A percentile compares a stretch with the other conserved stretches of the same genome.
Evolutionary conservation across 2,329 filamentous ascomycete species (phyloP).

Genomic region (Cadophora malorum): DNA sequence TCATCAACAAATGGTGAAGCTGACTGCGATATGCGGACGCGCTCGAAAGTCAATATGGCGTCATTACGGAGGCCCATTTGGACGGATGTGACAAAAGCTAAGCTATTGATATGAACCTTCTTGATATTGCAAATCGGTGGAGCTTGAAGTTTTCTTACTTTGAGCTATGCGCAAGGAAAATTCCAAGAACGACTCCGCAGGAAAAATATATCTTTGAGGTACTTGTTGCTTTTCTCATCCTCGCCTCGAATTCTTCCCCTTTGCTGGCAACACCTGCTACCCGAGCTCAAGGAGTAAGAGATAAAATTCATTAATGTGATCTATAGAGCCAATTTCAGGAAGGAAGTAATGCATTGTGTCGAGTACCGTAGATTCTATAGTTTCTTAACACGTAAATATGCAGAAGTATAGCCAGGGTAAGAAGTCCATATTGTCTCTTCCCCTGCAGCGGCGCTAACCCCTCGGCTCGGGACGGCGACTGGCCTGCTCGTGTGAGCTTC

Average conservation of each 20-base stretch:
- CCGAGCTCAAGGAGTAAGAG: neutral
- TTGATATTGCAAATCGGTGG: neutral
- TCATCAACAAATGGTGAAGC: neutral
- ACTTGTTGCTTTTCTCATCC: too few species aligned
- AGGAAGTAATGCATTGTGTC: neutral
- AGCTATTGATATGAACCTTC: neutral
- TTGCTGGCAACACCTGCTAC: too few species aligned
- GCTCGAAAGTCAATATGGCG: slow-evolving; percentile 13
- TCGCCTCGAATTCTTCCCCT: too few species aligned
- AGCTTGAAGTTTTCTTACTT: neutral
- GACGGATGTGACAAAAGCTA: slow-evolving; percentile 8
- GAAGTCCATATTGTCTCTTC: neutral
- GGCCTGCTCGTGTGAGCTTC: slow-evolving; percentile 1
- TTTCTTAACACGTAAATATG: neutral
- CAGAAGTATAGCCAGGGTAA: neutral
- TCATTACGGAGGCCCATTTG: slow-evolving; percentile 21
- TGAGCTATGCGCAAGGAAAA: neutral
- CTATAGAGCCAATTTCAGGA: neutral
- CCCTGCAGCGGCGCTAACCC: neutral
- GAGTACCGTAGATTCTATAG: neutral
- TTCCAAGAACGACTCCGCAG: too few species aligned
- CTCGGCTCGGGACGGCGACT: slow-evolving; percentile 10
- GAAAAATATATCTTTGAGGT: too few species aligned
- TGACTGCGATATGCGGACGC: slow-evolving; percentile 12
- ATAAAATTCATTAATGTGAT: neutral